Evolutionary conservation across 139 green algal species (phyloP), one percentile per base, ranked within the genome.

Genomic region (Limnomonas spitsbergensis): DNA sequence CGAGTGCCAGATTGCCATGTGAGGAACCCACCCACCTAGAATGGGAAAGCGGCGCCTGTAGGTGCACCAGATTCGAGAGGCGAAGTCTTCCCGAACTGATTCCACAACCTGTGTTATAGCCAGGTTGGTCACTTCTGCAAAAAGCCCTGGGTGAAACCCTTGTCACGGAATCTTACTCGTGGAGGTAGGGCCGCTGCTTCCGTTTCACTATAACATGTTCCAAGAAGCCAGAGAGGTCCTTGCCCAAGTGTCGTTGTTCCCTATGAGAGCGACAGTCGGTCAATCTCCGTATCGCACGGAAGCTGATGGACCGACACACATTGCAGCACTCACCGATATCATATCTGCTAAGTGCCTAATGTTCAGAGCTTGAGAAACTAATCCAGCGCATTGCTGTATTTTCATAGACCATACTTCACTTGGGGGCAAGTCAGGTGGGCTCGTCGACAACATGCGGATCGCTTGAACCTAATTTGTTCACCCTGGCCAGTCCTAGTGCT

Each of bases 51-150:
- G 85, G 1, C 66, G 80, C 0, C 90, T 79, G 76, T 93, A 94
- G 0, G 89, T 92, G 53, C 90, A 84, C 89, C 88, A 92, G 0
- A 93, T 73, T 4, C 85, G 79, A 2, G 86, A 91, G 9, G 53
- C 54, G 42, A 92, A 90, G 39, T 94, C 90, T 0, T 78, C 36
- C 40, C 85, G 70, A 32, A 93, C 40, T 1, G 71, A 76, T 32
- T 86, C 80, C 14, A 82, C 7, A 0, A 81, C 71, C 85, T 91
- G 85, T 69, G 78, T 6, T n/a, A 35, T 38, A 61, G 31, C 31
- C 37, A 40, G 29, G 31, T 53, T 27, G 53, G 73, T 4, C 66
- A 53, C 40, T 42, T 37, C n/a, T 1, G 1, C 34, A 7, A n/a
- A n/a, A 52, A 40, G 36, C 27, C 38, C 36, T 52, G 4, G 47